These are phyloP conservation scores for Plectranthus barbatus DNA, from an alignment of 257 asterid species.

Conservation along the genomic window DNA sequence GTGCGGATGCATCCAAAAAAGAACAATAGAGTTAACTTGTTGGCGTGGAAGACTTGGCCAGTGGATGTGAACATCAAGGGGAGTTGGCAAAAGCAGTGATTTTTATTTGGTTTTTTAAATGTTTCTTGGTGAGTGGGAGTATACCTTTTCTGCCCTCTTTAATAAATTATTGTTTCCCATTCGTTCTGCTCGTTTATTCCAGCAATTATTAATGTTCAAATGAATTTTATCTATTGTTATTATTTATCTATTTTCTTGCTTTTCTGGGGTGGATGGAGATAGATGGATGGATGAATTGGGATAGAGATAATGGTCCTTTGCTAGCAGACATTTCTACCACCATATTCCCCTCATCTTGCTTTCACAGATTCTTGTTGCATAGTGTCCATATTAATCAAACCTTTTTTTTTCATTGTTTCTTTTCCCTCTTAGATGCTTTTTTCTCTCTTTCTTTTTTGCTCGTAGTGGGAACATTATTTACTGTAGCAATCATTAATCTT, in stretches of 20 bases:
- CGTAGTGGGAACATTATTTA: conserved; percentile 39
- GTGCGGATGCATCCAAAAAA: conserved; percentile 22
- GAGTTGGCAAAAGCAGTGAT: conserved; percentile 33
- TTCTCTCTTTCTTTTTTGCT: conserved; percentile 8
- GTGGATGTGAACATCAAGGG: conserved; percentile 37
- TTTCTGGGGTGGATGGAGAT: conserved; percentile 40
- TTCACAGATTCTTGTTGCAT: conserved; percentile 69
- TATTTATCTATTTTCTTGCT: neutral
- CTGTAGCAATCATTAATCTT: conserved; percentile 53
- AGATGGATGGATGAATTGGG: conserved; percentile 35
- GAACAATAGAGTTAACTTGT: conserved; percentile 25
- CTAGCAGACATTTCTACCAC: conserved; percentile 81
- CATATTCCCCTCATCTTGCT: conserved; percentile 73
- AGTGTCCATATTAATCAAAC: conserved; percentile 44
- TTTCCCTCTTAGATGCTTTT: conserved; percentile 12
- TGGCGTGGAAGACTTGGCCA: conserved; percentile 50
- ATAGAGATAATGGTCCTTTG: conserved; percentile 74
- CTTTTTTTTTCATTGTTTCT: neutral
- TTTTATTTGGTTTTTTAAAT: neutral
- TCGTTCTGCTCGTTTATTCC: conserved; percentile 14
- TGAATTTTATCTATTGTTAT: neutral
- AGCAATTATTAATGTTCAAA: conserved; percentile 18
- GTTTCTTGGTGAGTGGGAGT: conserved; percentile 24
- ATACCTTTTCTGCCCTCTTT: conserved; percentile 30
- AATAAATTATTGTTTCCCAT: conserved; percentile 15